A percentile compares a stretch with the other conserved stretches of the same genome.
Conservation (phyloP, 2,329 filamentous ascomycete species). For the Trichoderma polysporum region DNA sequence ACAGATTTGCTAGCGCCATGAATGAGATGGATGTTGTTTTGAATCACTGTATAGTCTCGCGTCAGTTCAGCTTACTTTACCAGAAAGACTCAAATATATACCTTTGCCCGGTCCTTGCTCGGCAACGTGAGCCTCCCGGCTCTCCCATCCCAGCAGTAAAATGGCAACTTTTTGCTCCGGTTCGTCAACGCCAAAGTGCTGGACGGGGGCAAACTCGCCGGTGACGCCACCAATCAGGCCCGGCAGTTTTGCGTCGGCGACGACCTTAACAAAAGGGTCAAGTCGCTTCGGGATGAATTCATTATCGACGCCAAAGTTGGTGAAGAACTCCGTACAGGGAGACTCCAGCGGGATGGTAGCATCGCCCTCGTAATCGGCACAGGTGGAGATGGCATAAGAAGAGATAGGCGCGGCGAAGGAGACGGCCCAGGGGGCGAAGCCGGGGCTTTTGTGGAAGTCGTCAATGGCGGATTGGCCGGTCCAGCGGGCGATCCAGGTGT, state of each 20-base stretch:
- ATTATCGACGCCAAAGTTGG: conserved; percentile 35
- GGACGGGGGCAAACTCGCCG: conserved; percentile 36
- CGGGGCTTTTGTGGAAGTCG: conserved; percentile 43
- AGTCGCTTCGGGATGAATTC: conserved; percentile 35
- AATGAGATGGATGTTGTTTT: conserved; percentile 37
- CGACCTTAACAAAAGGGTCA: conserved; percentile 30
- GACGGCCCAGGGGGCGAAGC: conserved; percentile 42
- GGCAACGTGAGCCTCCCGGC: conserved; percentile 38
- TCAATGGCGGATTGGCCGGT: conserved; percentile 34
- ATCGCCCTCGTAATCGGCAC: conserved; percentile 24
- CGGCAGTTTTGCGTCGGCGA: conserved; percentile 25
- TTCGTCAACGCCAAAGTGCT: conserved; percentile 30
- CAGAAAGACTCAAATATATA: conserved; percentile 23
- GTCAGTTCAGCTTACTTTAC: neutral
- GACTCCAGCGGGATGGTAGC: conserved; percentile 34
- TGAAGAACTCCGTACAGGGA: conserved; percentile 41
- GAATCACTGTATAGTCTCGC: conserved; percentile 31
- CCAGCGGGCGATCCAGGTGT: conserved; percentile 38
- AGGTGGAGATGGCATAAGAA: conserved; percentile 28
- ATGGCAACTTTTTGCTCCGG: conserved; percentile 34
- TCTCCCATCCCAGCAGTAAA: conserved; percentile 42
- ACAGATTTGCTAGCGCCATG: conserved; percentile 32
- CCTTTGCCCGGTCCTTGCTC: conserved; percentile 34
- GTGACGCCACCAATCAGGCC: conserved; percentile 36
- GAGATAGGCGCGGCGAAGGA: conserved; percentile 36